Percentiles rank a stretch among this genome's conserved stretches.
Evolutionary conservation across 257 asterid genomes (phyloP).

Genomic region (Solanum verrucosum): DNA sequence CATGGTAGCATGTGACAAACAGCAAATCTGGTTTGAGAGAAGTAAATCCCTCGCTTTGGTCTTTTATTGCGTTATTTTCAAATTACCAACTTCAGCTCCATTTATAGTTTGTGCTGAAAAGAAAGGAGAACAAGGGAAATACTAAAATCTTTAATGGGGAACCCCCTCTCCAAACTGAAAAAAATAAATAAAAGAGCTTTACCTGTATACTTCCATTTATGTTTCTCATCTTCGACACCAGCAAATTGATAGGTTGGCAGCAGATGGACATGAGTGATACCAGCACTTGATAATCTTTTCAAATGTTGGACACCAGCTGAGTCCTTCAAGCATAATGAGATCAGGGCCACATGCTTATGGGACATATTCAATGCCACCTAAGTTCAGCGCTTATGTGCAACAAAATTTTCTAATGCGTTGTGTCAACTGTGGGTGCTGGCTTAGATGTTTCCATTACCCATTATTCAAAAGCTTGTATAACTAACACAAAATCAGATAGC

Average conservation of each 20-base stretch:
- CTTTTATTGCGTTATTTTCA: neutral
- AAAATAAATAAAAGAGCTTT: neutral
- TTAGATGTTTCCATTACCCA: neutral
- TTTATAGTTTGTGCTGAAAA: neutral
- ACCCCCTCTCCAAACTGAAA: neutral
- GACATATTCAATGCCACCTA: neutral
- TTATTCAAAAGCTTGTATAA: neutral
- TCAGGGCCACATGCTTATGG: neutral
- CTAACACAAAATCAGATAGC: neutral
- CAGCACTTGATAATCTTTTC: slow-evolving; percentile 68
- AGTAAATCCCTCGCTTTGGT: neutral
- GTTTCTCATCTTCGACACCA: slow-evolving; percentile 74
- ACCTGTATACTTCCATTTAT: slow-evolving; percentile 79
- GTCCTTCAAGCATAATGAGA: slow-evolving; percentile 41
- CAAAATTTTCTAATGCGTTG: neutral
- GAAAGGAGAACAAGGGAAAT: neutral
- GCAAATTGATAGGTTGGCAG: slow-evolving; percentile 91
- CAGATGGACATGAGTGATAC: slow-evolving; percentile 80
- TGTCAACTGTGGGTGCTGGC: neutral
- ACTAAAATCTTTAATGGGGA: neutral
- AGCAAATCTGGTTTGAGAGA: neutral
- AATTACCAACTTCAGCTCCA: neutral
- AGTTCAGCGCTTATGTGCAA: neutral
- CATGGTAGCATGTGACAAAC: neutral
- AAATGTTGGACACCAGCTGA: slow-evolving; percentile 84